phyloP scores from a whole-genome alignment of 2,329 filamentous ascomycete species.

The Fusarium verrucosum region DNA sequence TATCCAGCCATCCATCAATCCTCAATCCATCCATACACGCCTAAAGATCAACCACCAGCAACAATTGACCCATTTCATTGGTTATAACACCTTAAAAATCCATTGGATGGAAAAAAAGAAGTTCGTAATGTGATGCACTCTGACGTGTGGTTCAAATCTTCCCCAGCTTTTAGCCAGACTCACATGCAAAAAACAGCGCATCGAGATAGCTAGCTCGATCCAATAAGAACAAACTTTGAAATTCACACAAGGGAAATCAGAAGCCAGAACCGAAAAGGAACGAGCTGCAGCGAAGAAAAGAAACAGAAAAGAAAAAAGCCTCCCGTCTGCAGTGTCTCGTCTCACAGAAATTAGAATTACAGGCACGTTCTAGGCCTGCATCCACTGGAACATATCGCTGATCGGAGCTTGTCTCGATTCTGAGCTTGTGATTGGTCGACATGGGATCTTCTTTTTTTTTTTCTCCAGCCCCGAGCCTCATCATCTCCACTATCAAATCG shows the following conservation, averaged over 20 bases:
- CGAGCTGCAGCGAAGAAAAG: background rate
- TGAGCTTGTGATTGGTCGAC: slow-evolving; percentile 17
- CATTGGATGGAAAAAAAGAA: slow-evolving; percentile 11
- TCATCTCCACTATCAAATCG: slow-evolving; percentile 26
- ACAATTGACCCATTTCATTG: background rate
- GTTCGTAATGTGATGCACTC: slow-evolving; percentile 9
- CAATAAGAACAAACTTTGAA: background rate
- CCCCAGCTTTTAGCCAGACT: slow-evolving; percentile 11
- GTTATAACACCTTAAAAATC: background rate
- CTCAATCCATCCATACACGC: no score
- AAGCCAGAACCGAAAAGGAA: background rate
- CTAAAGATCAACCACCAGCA: background rate
- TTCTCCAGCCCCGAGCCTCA: slow-evolving; percentile 18
- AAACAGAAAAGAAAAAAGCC: background rate
- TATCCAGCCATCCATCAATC: background rate
- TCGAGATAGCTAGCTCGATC: background rate
- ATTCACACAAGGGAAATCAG: slow-evolving; percentile 19
- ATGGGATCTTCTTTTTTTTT: background rate
- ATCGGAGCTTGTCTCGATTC: background rate
- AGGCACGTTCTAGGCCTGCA: slow-evolving; percentile 1
- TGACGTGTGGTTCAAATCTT: slow-evolving; percentile 10
- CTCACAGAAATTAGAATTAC: background rate
- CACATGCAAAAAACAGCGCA: slow-evolving; percentile 24
- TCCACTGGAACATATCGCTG: background rate
- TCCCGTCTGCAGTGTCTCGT: background rate